Conservation (phyloP, 2,329 filamentous ascomycete species). For the Plectosphaerella plurivora region DNA sequence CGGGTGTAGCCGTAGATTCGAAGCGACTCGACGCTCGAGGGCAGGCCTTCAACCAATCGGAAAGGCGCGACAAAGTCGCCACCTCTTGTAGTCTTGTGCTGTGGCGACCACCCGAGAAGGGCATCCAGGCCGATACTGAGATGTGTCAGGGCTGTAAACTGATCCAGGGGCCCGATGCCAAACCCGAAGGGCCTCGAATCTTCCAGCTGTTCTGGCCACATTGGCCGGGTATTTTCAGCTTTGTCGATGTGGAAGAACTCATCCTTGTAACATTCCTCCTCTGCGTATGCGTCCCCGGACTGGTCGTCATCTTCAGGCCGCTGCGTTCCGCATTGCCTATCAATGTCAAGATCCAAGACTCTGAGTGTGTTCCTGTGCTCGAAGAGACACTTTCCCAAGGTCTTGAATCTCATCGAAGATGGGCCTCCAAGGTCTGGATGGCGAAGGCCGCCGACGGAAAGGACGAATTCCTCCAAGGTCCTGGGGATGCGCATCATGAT, state of each 20-base stretch:
- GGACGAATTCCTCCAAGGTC: conserved; percentile 4
- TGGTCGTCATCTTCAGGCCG: not conserved
- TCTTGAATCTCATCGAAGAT: not conserved
- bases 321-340: not conserved
- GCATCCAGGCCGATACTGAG: conserved; percentile 3
- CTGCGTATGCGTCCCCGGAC: conserved; percentile 11
- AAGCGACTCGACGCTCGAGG: conserved; percentile 8
- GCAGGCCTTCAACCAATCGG: conserved; percentile 8
- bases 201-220: not conserved
- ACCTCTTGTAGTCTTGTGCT: not conserved
- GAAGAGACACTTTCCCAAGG: conserved; percentile 6
- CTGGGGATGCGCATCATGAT: conserved; percentile 9
- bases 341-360: conserved; percentile 7
- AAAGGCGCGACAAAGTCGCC: not conserved
- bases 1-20: conserved; percentile 10
- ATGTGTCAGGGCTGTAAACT: conserved; percentile 5
- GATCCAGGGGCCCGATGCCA: conserved; percentile 7
- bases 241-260: conserved; percentile 2
- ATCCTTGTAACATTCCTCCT: conserved; percentile 25
- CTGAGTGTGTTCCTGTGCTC: conserved; percentile 5
- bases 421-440: not conserved
- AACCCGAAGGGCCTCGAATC: conserved; percentile 2
- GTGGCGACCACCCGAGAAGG: not conserved
- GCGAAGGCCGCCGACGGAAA: conserved; percentile 3
- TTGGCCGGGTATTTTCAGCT: not conserved